Base-by-base conservation (phyloP, 179 eudicot species). In the Heliamphora pulchella region DNA sequence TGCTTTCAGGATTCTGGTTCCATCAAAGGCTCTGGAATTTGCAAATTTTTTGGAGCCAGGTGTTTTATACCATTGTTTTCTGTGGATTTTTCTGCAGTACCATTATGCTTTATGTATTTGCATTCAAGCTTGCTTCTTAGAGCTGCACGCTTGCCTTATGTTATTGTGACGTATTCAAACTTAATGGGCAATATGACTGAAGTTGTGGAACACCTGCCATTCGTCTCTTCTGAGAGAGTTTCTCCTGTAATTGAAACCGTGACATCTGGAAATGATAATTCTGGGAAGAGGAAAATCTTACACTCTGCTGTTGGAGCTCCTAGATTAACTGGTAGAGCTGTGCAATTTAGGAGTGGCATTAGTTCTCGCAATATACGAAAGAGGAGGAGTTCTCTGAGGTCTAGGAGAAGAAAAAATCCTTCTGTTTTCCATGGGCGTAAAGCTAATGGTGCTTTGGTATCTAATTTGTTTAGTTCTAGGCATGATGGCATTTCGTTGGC, bases 311-410 rank as follows among this genome's bases (percentile, higher is more conserved):
- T 72, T 55, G 85, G 81, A 70, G 82, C 81, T 46, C 73, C 86
- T 22, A 87, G 79, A 80, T 51, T 74, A 50, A 57, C 81, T 55
- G 75, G 71, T 64, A 83, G 89, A 69, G 76, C 51, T 83, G 78
- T 85, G 18, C 88, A 79, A 17, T 14, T 61, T 47, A 89, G 91
- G 67, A 82, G 67, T 79, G 86, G 87, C 50, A 80, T 84, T 61
- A 79, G 64, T 61, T 77, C 90, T 53, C 89, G 88, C 13, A 84
- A 86, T 79, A 81, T 87, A 69, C 89, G 86, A 18, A 91, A 89
- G 88, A 87, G 89, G 55, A 87, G 92, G 76, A 92, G 92, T 81
- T 93, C 98, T 53, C 78, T 88, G 82, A 87, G 91, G 80, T 87
- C 87, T 59, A 86, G 91, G 66, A 89, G 91, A 81, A 87, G 87